A percentile compares a stretch with the other conserved stretches of the same genome.
Conservation (phyloP, 139 green algal genomes). For the Picochlorum sp. region DNA sequence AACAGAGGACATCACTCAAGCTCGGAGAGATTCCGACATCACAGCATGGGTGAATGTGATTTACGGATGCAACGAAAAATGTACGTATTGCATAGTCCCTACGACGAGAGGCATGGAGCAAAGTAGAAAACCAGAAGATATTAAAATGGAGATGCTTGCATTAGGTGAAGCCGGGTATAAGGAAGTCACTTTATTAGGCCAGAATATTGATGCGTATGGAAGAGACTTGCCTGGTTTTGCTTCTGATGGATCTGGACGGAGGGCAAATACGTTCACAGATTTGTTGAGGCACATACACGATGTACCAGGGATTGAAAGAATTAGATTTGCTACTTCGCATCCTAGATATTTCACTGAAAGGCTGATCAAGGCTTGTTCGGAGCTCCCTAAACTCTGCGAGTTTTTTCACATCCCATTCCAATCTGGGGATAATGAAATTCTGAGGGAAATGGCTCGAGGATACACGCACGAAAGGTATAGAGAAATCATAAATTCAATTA, state of each 20-base stretch:
- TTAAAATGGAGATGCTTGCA: slow-evolving; percentile 64
- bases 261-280: slow-evolving; percentile 91
- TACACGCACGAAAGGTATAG: slow-evolving; percentile 81
- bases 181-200: slow-evolving; percentile 93
- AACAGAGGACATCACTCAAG: slow-evolving; percentile 80
- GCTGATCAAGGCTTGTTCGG: slow-evolving; percentile 75
- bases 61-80: slow-evolving; percentile 97
- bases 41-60: slow-evolving; percentile 99
- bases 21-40: slow-evolving; percentile 67
- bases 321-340: slow-evolving; percentile 92
- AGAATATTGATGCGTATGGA: slow-evolving; percentile 97
- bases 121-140: slow-evolving; percentile 62
- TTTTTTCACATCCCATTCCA: slow-evolving; percentile 99
- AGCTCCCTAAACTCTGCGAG: slow-evolving; percentile 93
- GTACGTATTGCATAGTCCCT: slow-evolving; percentile 97
- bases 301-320: slow-evolving; percentile 83
- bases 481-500: slow-evolving; percentile 89
- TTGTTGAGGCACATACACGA: slow-evolving; percentile 79
- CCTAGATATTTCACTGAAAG: slow-evolving; percentile 80
- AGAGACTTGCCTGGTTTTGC: slow-evolving; percentile 78
- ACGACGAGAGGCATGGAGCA: slow-evolving; percentile 87
- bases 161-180: slow-evolving; percentile 85
- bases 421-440: slow-evolving; percentile 82
- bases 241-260: slow-evolving; percentile 58
- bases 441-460: slow-evolving; percentile 79